Conservation (phyloP, 331 rosid species). For the Malus hybrid region DNA sequence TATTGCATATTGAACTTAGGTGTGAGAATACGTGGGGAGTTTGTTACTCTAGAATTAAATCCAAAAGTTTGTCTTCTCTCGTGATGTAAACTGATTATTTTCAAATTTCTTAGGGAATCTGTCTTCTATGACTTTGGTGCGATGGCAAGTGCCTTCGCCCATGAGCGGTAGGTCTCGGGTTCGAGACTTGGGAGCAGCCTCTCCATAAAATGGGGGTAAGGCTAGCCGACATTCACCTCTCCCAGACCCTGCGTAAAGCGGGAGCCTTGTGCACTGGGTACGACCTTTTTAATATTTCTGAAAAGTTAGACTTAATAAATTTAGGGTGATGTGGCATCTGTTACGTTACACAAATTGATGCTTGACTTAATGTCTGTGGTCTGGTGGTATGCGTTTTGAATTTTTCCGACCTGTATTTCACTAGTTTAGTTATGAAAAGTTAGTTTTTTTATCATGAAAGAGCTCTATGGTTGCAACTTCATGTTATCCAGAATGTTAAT, state of each 20-base stretch:
- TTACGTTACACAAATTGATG: background rate
- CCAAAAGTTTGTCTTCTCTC: background rate
- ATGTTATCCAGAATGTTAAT: background rate
- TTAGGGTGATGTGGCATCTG: background rate
- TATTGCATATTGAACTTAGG: constrained; percentile 4
- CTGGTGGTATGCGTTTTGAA: background rate
- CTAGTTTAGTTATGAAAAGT: background rate
- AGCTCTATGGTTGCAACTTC: background rate
- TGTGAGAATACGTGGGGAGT: background rate
- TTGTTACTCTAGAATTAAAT: background rate
- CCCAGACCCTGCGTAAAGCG: no score
- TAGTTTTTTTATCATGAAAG: background rate
- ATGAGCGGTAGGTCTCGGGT: no score
- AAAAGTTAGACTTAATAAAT: background rate
- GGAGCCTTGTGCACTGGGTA: no score
- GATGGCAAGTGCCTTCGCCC: no score
- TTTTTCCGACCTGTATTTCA: background rate
- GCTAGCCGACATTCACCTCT: no score
- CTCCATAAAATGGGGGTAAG: no score
- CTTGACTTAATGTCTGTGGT: background rate
- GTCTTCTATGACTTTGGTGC: background rate
- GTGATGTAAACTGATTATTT: background rate
- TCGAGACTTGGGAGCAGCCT: no score
- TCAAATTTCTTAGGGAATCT: background rate
- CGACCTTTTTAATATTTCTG: no score